A percentile compares a stretch with the other conserved stretches of the same genome.
Evolutionary conservation across 2,329 filamentous ascomycete species (phyloP).

Genomic region (Fusarium keratoplasticum): DNA sequence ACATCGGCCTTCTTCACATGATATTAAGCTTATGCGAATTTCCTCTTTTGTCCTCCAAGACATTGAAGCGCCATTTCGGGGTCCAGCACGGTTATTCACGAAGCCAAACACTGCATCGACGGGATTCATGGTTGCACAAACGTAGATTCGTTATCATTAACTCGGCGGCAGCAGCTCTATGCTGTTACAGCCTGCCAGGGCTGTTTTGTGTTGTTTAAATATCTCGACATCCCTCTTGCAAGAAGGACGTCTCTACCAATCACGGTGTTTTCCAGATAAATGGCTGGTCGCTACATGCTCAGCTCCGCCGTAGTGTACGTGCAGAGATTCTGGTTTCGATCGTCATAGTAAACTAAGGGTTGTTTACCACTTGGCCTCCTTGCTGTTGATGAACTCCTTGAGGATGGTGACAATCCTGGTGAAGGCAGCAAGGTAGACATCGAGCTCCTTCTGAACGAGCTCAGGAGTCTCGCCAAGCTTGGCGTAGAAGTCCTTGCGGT

Average conservation of each 20-base stretch:
- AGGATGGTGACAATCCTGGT: slow-evolving; percentile 84
- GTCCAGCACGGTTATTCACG: background rate
- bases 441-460: slow-evolving; percentile 73
- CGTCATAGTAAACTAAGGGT: slow-evolving; percentile 1
- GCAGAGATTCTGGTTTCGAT: background rate
- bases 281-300: slow-evolving; percentile 14
- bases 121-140: slow-evolving; percentile 3
- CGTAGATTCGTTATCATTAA: slow-evolving; percentile 31
- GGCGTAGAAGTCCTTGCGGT: slow-evolving; percentile 91
- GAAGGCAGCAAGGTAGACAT: slow-evolving; percentile 79
- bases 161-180: slow-evolving; percentile 6
- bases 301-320: slow-evolving; percentile 1
- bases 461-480: slow-evolving; percentile 80
- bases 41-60: background rate
- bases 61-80: background rate
- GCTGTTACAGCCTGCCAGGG: slow-evolving; percentile 5
- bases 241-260: slow-evolving; percentile 17
- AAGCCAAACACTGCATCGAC: background rate
- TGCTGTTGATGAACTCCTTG: slow-evolving; percentile 66
- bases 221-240: slow-evolving; percentile 3
- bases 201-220: slow-evolving; percentile 13
- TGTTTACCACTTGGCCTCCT: slow-evolving; percentile 68
- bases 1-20: background rate
- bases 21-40: background rate
- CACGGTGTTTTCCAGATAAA: slow-evolving; percentile 17